Percentiles rank a stretch among this genome's conserved stretches.
Conservation (phyloP, 179 eudicot genomes). For the Vitellaria paradoxa region DNA sequence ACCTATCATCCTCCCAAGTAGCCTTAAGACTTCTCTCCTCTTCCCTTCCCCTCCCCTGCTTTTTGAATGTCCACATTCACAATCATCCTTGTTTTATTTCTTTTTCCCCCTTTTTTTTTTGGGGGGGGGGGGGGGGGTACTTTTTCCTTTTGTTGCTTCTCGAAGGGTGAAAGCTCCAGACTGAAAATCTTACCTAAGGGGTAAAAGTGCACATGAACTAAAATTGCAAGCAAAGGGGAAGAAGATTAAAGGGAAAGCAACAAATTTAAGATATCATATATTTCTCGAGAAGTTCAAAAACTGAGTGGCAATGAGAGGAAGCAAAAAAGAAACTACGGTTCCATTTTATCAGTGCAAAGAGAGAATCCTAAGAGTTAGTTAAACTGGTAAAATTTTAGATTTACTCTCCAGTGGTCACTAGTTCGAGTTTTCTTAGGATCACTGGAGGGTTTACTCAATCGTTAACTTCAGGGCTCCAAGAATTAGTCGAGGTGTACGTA, state of each 20-base stretch:
- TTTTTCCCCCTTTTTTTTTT: too few species aligned
- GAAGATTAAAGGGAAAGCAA: background rate
- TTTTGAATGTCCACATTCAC: conserved; percentile 11
- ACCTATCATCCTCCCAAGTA: background rate
- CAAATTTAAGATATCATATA: background rate
- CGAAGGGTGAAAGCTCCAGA: background rate
- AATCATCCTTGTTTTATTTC: background rate
- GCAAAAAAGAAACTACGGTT: background rate
- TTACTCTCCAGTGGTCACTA: too few species aligned
- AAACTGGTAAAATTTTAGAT: too few species aligned
- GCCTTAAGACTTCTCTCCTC: background rate
- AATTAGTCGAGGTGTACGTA: too few species aligned
- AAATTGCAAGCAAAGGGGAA: background rate
- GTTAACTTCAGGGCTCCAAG: too few species aligned
- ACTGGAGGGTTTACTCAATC: too few species aligned
- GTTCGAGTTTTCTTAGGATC: too few species aligned
- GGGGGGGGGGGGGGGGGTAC: too few species aligned
- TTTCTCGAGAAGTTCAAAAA: background rate
- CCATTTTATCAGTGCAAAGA: background rate
- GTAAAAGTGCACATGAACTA: background rate
- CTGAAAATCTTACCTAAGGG: background rate
- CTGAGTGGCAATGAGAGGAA: background rate
- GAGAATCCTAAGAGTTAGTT: too few species aligned
- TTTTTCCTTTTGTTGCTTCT: background rate
- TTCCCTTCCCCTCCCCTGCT: background rate